A percentile compares a stretch with the other conserved stretches of the same genome.
phyloP scores from a whole-genome alignment of 164 flowering plant species.

The Stephania japonica region DNA sequence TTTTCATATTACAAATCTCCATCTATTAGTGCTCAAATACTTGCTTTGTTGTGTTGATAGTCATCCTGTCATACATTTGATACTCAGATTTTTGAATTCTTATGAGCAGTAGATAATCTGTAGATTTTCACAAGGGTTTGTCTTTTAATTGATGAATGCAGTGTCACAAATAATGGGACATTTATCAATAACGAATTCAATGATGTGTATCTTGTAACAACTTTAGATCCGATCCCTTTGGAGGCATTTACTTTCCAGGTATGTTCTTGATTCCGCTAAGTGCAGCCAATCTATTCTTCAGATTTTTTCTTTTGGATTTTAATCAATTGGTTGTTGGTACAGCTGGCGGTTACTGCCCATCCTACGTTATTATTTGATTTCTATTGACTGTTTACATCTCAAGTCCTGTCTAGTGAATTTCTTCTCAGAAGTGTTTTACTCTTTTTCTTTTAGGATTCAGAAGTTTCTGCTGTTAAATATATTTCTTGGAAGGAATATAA shows the following conservation, averaged over 20 bases:
- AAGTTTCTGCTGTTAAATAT: constrained; percentile 93
- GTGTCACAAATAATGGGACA: constrained; percentile 75
- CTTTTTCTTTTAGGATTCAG: constrained; percentile 49
- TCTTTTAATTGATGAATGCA: constrained; percentile 30
- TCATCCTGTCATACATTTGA: no score
- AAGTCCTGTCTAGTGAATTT: background rate
- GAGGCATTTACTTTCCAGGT: constrained; percentile 98
- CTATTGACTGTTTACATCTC: background rate
- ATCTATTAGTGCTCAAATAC: no score
- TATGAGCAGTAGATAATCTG: background rate
- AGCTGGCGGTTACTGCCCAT: background rate
- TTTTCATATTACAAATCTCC: no score
- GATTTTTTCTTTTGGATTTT: background rate
- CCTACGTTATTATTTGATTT: background rate
- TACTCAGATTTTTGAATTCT: background rate
- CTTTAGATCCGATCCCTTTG: constrained; percentile 74
- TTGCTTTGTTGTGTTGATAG: no score
- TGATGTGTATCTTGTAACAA: constrained; percentile 89
- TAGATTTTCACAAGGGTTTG: constrained; percentile 1
- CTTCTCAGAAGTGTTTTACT: background rate
- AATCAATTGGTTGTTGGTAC: background rate
- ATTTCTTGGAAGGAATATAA: constrained; percentile 59
- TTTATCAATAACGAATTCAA: constrained; percentile 76
- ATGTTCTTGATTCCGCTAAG: constrained; percentile 2
- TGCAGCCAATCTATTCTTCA: background rate